phyloP scores from a whole-genome alignment of 2,329 filamentous ascomycete species.

The Biscogniauxia mediterranea region DNA sequence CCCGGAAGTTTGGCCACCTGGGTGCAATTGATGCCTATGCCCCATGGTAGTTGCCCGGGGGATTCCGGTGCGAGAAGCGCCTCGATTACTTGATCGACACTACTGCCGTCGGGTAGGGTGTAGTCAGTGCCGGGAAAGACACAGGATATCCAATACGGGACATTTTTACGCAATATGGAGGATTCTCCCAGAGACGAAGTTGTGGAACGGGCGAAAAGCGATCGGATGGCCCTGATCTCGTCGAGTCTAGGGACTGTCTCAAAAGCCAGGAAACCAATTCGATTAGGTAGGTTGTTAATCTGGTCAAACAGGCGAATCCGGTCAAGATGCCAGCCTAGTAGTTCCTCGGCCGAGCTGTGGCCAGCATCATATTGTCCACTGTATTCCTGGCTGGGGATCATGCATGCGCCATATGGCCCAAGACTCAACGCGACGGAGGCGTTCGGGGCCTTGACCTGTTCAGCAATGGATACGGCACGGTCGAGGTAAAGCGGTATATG shows the following conservation, averaged over 20 bases:
- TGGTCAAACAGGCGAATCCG: constrained; percentile 51
- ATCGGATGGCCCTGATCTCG: constrained; percentile 58
- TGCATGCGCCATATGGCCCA: constrained; percentile 66
- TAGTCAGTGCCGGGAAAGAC: constrained; percentile 57
- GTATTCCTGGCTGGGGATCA: constrained; percentile 66
- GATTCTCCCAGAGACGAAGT: constrained; percentile 23
- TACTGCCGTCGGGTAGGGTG: constrained; percentile 56
- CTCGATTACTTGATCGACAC: constrained; percentile 40
- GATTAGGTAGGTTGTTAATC: constrained; percentile 36
- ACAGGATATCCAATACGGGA: constrained; percentile 60
- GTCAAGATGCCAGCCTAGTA: constrained; percentile 57
- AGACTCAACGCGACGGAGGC: constrained; percentile 55
- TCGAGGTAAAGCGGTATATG: constrained; percentile 42
- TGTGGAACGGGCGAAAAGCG: constrained; percentile 37
- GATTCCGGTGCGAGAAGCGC: constrained; percentile 27
- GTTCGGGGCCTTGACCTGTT: constrained; percentile 31
- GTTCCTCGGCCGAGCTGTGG: constrained; percentile 41
- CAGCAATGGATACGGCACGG: constrained; percentile 44
- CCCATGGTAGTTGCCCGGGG: constrained; percentile 47
- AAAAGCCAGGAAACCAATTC: constrained; percentile 57
- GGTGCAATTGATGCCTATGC: constrained; percentile 67
- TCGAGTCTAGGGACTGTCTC: constrained; percentile 65
- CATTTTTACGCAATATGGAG: constrained; percentile 15
- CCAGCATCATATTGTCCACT: constrained; percentile 56
- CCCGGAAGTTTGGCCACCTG: constrained; percentile 61